Evolutionary conservation across 2,329 filamentous ascomycete genomes (phyloP), one percentile per base, ranked within the genome.

Genomic region (Pseudopithomyces maydicus): DNA sequence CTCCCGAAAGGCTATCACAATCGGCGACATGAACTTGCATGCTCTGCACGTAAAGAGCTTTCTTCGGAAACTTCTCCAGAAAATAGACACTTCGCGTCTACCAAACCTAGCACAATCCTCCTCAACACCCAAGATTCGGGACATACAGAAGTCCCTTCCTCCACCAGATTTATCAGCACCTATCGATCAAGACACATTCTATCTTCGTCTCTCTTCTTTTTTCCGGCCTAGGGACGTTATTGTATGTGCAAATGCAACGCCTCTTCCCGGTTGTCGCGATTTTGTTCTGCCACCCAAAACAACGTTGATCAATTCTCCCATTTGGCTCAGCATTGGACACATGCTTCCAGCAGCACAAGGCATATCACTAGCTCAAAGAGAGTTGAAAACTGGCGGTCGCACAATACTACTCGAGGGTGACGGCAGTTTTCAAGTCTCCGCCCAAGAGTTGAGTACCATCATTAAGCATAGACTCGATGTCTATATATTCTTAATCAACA

Each of bases 241-340:
- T 23, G 74, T 87, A 38, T 80, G 80, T 5, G 85, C 86, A 66
- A 86, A 84, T 0, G 85, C 85, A 10, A 88, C 85, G 2, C 76
- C 84, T 0, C 20, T 54, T 11, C 46, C 61, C 23, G 63, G 61
- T 23, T 44, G 52, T 17, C 58, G 61, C 10, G 56, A 59, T 29
- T 57, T 64, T 19, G 36, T 58, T 17, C 51, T 64, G n/a, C 58
- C 61, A n/a, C 52, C 51, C 7, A 35, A 83, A 35, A 75, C 78
- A 1, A 75, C 74, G 2, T 74, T 82, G 22, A 81, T 87, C 59
- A 79, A 78, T 6, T 81, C 79, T 7, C 80, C 82, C 0, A 85
- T 84, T 29, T 88, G 84, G 82, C 77, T 85, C 0, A 87, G 83
- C 0, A 86, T 87, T 54, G 84, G 84, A 0, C 86, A 85, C 71